These are phyloP conservation scores for Phaeosphaeriaceae sp. DNA, from an alignment of 2,329 filamentous ascomycete species.

Conservation along the genomic window DNA sequence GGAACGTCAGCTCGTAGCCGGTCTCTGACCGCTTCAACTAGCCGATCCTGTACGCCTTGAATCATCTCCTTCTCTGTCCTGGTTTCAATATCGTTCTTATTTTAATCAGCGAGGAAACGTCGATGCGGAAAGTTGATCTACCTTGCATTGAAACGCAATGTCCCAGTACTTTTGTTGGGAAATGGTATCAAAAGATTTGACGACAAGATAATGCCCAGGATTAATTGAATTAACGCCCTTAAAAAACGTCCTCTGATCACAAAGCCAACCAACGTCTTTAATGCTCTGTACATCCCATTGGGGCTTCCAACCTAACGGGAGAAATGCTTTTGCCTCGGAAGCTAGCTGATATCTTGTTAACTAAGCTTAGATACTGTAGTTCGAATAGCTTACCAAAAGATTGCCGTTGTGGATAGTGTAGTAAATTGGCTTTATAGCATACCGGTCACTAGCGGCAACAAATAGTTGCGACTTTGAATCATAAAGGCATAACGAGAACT, in stretches of 20 bases:
- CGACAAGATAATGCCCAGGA: slow-evolving; percentile 28
- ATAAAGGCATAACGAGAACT: slow-evolving; percentile 62
- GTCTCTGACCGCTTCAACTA: slow-evolving; percentile 61
- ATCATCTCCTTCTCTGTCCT: slow-evolving; percentile 60
- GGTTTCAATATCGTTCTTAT: slow-evolving; percentile 43
- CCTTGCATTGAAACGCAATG: slow-evolving; percentile 60
- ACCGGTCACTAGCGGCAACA: slow-evolving; percentile 60
- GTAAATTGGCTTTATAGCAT: slow-evolving; percentile 64
- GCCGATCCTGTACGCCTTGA: slow-evolving; percentile 54
- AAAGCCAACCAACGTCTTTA: slow-evolving; percentile 52
- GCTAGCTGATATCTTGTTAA: slow-evolving; percentile 13
- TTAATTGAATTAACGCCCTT: slow-evolving; percentile 53
- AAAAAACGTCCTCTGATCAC: slow-evolving; percentile 58
- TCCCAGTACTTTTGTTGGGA: slow-evolving; percentile 60
- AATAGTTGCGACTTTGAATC: slow-evolving; percentile 52
- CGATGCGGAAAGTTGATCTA: slow-evolving; percentile 13
- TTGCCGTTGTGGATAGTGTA: slow-evolving; percentile 53
- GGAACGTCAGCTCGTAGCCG: slow-evolving; percentile 64
- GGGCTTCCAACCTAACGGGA: slow-evolving; percentile 58
- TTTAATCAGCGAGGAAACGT: background rate
- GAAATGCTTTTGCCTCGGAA: slow-evolving; percentile 61
- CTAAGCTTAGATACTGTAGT: too few relatives aligned
- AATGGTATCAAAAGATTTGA: slow-evolving; percentile 45
- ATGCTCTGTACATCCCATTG: slow-evolving; percentile 61
- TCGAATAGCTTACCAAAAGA: slow-evolving; percentile 43